Evolutionary conservation across 2,329 filamentous ascomycete genomes (phyloP).

Genomic region (Acrodontium crateriforme): DNA sequence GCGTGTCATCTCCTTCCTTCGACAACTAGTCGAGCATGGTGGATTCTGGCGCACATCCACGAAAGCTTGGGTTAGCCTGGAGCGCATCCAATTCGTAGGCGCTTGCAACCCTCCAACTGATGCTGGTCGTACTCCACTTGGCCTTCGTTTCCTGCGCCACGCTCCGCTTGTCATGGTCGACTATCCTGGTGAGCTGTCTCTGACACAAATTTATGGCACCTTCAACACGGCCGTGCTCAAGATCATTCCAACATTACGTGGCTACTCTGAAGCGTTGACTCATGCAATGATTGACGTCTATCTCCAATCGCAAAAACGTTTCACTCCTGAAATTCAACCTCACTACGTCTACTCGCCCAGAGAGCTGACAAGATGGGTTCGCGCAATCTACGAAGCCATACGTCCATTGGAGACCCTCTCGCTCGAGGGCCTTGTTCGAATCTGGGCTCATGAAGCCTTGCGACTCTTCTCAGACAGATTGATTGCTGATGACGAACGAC

Average conservation of each 20-base stretch:
- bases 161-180: constrained; percentile 99
- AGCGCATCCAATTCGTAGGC: constrained; percentile 96
- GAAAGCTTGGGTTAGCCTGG: constrained; percentile 94
- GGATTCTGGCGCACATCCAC: constrained; percentile 98
- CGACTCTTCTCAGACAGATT: constrained; percentile 95
- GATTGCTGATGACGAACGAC: constrained; percentile 82
- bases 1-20: constrained; percentile 89
- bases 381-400: constrained; percentile 94
- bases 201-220: constrained; percentile 95
- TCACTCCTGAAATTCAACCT: constrained; percentile 92
- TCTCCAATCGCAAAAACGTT: constrained; percentile 81
- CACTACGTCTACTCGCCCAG: constrained; percentile 99
- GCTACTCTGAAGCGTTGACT: constrained; percentile 85
- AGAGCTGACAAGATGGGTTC: constrained; percentile 95
- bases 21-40: constrained; percentile 95
- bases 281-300: constrained; percentile 98
- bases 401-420: constrained; percentile 76
- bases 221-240: constrained; percentile 96
- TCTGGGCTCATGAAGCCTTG: constrained; percentile 96
- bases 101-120: constrained; percentile 98
- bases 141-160: constrained; percentile 84
- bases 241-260: constrained; percentile 86
- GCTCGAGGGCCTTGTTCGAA: constrained; percentile 82
- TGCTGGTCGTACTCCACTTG: constrained; percentile 88
- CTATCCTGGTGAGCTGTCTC: constrained; percentile 87